Conservation (phyloP, 305 asterid genomes). For the Stenogyne calaminthoides region DNA sequence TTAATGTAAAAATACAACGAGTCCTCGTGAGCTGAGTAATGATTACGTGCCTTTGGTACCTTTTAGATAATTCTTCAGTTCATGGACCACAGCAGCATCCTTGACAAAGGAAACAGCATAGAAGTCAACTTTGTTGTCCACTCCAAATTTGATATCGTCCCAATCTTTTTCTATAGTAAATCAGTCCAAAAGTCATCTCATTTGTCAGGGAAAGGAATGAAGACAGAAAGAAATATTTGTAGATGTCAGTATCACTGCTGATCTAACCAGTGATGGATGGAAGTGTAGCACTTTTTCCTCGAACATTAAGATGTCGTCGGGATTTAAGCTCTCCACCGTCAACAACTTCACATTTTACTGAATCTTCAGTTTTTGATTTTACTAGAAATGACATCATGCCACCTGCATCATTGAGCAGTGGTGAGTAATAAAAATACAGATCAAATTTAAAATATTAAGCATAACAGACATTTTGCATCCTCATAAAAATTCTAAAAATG, state of each 20-base stretch:
- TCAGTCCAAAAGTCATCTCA: constrained; percentile 28
- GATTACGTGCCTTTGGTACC: constrained; percentile 38
- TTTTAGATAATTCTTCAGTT: constrained; percentile 84
- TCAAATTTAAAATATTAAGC: constrained; percentile 26
- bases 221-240: neutral
- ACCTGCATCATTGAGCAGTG: constrained; percentile 49
- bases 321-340: constrained; percentile 99
- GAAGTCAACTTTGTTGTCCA: constrained; percentile 85
- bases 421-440: constrained; percentile 1
- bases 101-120: constrained; percentile 92
- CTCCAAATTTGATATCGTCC: constrained; percentile 98
- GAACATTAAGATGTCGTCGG: constrained; percentile 90
- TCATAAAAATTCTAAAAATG: neutral
- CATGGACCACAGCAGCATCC: constrained; percentile 91
- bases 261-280: constrained; percentile 91
- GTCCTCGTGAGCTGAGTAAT: neutral
- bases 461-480: constrained; percentile 48
- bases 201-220: neutral
- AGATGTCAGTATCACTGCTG: neutral
- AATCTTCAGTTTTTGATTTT: constrained; percentile 75
- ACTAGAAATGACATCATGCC: constrained; percentile 93
- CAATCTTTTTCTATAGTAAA: constrained; percentile 82
- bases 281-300: constrained; percentile 96
- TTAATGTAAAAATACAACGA: constrained; percentile 5
- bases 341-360: constrained; percentile 91